These are phyloP conservation scores for Calonectria naviculata DNA, from an alignment of 2,329 filamentous ascomycete genomes.

Conservation along the genomic window DNA sequence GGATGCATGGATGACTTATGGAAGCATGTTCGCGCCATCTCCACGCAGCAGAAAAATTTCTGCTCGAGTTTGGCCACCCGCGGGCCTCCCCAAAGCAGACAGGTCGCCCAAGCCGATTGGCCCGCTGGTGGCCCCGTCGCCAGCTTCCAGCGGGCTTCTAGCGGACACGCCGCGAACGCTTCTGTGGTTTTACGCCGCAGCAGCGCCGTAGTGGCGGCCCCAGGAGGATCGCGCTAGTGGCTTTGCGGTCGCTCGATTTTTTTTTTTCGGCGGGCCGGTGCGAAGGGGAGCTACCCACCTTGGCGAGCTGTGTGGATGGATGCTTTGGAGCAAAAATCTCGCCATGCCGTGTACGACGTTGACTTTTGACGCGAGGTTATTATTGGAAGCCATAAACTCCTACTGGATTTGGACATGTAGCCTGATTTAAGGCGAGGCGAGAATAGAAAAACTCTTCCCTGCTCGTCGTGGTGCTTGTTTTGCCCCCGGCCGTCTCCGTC, in stretches of 20 bases:
- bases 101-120: conserved; percentile 24
- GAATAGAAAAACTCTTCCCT: not conserved
- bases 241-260: not conserved
- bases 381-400: not conserved
- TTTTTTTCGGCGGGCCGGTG: conserved; percentile 15
- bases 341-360: not conserved
- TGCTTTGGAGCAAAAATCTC: not conserved
- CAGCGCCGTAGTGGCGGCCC: conserved; percentile 13
- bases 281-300: not conserved
- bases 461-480: not conserved
- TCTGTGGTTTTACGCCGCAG: conserved; percentile 15
- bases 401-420: not conserved
- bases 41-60: not conserved
- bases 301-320: not conserved
- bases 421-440: not conserved
- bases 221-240: not conserved
- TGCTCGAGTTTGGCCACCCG: not conserved
- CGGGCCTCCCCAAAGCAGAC: conserved; percentile 9
- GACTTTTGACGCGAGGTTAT: not conserved
- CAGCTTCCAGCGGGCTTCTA: not conserved
- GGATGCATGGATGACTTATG: conserved; percentile 15
- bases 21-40: conserved; percentile 10
- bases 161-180: conserved; percentile 5
- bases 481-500: not conserved
- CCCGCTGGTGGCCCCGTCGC: no score